Evolutionary conservation across 2,329 filamentous ascomycete species (phyloP).

Genomic region (Aureobasidium sp.): DNA sequence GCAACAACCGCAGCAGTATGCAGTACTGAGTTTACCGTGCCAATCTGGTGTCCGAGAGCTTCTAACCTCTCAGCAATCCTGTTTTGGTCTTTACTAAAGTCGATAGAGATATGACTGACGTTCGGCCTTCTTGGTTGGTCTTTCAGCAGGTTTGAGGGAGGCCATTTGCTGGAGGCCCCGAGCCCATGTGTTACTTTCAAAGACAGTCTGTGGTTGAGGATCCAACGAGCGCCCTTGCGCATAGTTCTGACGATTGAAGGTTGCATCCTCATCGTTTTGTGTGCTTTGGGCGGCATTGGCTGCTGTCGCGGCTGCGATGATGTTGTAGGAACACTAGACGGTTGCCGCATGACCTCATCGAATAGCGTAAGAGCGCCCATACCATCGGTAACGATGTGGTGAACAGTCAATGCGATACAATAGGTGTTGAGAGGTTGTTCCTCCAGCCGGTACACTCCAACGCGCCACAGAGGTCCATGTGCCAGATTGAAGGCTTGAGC

Average conservation of each 20-base stretch:
- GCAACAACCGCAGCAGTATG: not conserved
- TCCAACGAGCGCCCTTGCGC: not conserved
- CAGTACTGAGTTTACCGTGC: not conserved
- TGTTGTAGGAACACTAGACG: not conserved
- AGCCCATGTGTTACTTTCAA: not conserved
- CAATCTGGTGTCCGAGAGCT: not conserved
- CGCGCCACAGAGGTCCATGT: not conserved
- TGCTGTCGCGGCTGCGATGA: not conserved
- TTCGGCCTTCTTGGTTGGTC: not conserved
- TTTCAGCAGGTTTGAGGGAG: not conserved
- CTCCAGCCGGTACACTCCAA: not conserved
- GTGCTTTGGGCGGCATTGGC: not conserved
- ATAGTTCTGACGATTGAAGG: not conserved
- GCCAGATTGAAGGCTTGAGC: not conserved
- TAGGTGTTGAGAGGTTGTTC: too few relatives aligned
- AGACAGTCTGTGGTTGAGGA: not conserved
- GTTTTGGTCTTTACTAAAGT: not conserved
- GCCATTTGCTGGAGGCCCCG: not conserved
- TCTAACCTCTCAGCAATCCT: not conserved
- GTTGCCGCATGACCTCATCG: not conserved
- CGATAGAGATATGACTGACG: not conserved
- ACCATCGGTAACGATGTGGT: not conserved
- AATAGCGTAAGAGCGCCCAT: not conserved
- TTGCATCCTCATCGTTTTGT: not conserved
- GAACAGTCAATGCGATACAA: not conserved